phyloP scores from a whole-genome alignment of 441 rosid species.

The Jatropha podagrica region DNA sequence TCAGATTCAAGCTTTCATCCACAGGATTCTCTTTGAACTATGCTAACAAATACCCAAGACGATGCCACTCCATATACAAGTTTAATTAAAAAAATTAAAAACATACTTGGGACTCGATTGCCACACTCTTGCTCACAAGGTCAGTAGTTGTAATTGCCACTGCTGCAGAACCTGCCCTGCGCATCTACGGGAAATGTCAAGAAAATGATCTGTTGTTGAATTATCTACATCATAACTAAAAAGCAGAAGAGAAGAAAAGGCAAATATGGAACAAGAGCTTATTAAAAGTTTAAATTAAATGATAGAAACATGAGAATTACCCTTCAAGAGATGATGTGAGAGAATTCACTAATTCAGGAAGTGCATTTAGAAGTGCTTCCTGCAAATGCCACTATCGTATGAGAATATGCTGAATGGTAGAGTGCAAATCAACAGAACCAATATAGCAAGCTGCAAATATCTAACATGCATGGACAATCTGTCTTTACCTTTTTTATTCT shows the following conservation, averaged over 20 bases:
- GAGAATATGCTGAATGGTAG: constrained; percentile 10
- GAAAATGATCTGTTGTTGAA: constrained; percentile 1
- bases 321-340: constrained; percentile 63
- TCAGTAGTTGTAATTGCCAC: constrained; percentile 96
- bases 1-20: constrained; percentile 7
- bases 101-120: constrained; percentile 71
- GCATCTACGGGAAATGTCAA: constrained; percentile 25
- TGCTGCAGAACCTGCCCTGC: constrained; percentile 97
- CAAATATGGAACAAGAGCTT: not conserved
- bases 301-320: constrained; percentile 37
- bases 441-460: not conserved
- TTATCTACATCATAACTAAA: constrained; percentile 7
- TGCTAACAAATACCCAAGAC: not conserved
- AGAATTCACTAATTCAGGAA: constrained; percentile 65
- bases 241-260: not conserved
- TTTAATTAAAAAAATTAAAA: not conserved
- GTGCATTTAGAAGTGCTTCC: constrained; percentile 79
- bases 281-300: constrained; percentile 6
- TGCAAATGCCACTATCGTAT: constrained; percentile 37
- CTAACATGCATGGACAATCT: not conserved
- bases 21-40: not conserved
- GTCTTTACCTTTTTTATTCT: constrained; percentile 79
- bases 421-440: constrained; percentile 6
- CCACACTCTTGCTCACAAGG: constrained; percentile 97
- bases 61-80: not conserved